These are phyloP conservation scores for Verticillium tricorpus DNA, from an alignment of 2,329 filamentous ascomycete species.

Conservation along the genomic window DNA sequence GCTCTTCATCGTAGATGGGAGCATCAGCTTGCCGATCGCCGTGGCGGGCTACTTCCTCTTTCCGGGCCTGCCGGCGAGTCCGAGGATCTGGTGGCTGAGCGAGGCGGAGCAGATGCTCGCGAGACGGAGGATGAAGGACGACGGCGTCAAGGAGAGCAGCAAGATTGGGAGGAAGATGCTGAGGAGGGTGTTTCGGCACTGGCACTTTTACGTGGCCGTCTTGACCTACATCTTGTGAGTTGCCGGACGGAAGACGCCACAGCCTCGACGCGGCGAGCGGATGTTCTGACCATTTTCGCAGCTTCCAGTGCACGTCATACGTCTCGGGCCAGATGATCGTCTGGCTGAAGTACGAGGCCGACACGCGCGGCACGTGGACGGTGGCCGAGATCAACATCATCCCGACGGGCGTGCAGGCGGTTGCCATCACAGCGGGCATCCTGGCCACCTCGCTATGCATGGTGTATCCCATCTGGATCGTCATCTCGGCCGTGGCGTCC, in stretches of 20 bases:
- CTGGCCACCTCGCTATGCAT: slow-evolving; percentile 21
- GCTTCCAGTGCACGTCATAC: slow-evolving; percentile 13
- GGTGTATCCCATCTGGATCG: slow-evolving; percentile 24
- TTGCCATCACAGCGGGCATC: slow-evolving; percentile 17
- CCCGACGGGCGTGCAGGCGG: slow-evolving; percentile 11
- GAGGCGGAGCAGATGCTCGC: slow-evolving; percentile 25
- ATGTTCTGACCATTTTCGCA: background rate
- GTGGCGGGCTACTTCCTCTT: slow-evolving; percentile 40
- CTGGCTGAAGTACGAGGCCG: slow-evolving; percentile 16
- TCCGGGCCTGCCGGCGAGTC: slow-evolving; percentile 30
- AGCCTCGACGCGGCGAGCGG: background rate
- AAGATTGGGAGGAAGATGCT: slow-evolving; percentile 20
- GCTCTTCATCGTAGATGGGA: slow-evolving; percentile 50
- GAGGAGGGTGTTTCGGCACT: slow-evolving; percentile 19
- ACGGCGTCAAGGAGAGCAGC: slow-evolving; percentile 11
- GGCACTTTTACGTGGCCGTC: slow-evolving; percentile 21
- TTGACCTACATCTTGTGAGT: slow-evolving; percentile 17
- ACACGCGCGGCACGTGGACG: slow-evolving; percentile 1
- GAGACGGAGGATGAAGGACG: slow-evolving; percentile 20
- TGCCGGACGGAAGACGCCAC: background rate
- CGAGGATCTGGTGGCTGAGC: slow-evolving; percentile 25
- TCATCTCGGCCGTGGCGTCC: slow-evolving; percentile 16
- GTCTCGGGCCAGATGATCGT: slow-evolving; percentile 14
- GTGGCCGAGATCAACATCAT: slow-evolving; percentile 15
- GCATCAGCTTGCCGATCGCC: slow-evolving; percentile 45